Base-by-base conservation (phyloP, 495 filamentous ascomycete species). In the Pyronema omphalodes region DNA sequence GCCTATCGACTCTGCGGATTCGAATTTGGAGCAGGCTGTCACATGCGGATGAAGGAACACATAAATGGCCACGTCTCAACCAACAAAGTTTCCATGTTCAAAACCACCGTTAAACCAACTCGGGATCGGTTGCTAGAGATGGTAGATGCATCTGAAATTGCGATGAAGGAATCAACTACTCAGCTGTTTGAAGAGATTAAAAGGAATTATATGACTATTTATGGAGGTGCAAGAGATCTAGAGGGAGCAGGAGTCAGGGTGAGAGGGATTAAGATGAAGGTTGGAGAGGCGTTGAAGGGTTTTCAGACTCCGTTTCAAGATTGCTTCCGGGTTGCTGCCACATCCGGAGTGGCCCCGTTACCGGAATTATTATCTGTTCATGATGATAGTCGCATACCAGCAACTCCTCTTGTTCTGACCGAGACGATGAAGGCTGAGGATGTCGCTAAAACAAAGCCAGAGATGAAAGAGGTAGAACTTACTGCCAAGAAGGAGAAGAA, bases 1-100 rank as follows among this genome's bases (percentile, higher is more conserved):
- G 72, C 70, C 1, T 83, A 83, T 55, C 59, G 69, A 0, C 59
- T 46, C 9, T 79, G 76, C 55, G 55, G 55, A 11, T 37, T 60
- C 1, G 73, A 77, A 60, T 45, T 37, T 44, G 77, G 73, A 6
- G n/a, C 54, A 4, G 79, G 78, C 0, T 70, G 59, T 14, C 78
- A 60, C 56, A 64, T 55, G 33, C 71, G 78, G 1, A 82, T 82
- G 75, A 82, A 78, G 57, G 55, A 18, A 3, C 48, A 57, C 35
- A 81, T 82, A 76, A 54, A 55, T 0, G 29, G 40, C n/a, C 73
- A 82, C 55, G 71, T 83, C 6, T 61, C 66, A 3, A 35, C 46
- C 0, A 43, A 66, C 1, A 67, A 70, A 1, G 54, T 67, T 7
- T 58, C 53, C 0, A 80, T 82, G 76, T 82, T 82, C 55, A 52